Evolutionary conservation across 768 basidiomycete species (phyloP).

Genomic region (Roridomyces roridus): DNA sequence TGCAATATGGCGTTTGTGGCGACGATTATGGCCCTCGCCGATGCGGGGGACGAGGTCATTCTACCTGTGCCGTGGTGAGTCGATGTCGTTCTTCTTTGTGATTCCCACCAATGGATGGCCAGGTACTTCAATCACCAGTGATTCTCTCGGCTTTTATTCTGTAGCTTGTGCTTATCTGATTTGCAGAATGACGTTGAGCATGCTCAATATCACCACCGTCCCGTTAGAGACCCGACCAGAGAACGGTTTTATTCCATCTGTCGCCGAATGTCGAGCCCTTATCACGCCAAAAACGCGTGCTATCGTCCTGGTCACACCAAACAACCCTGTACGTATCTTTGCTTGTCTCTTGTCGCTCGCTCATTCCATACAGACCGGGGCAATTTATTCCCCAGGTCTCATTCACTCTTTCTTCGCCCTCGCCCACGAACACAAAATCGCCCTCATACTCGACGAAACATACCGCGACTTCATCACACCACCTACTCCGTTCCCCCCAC

Average conservation of each 20-base stretch:
- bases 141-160: slow-evolving; percentile 19
- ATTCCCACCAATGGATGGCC: no score
- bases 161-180: not conserved
- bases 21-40: slow-evolving; percentile 66
- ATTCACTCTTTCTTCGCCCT: slow-evolving; percentile 66
- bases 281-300: slow-evolving; percentile 68
- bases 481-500: slow-evolving; percentile 54
- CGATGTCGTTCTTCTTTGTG: no score
- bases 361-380: slow-evolving; percentile 59
- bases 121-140: slow-evolving; percentile 77
- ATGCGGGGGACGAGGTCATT: slow-evolving; percentile 73
- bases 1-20: slow-evolving; percentile 78
- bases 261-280: slow-evolving; percentile 51
- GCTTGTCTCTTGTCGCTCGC: not conserved
- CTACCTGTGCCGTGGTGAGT: slow-evolving; percentile 73
- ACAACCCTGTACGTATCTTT: slow-evolving; percentile 63
- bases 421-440: slow-evolving; percentile 57
- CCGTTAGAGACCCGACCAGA: slow-evolving; percentile 56
- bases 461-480: slow-evolving; percentile 80
- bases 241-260: slow-evolving; percentile 66
- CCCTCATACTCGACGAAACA: slow-evolving; percentile 86
- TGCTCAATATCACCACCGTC: slow-evolving; percentile 66
- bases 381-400: slow-evolving; percentile 63
- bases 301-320: slow-evolving; percentile 78
- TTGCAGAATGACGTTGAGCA: slow-evolving; percentile 67